Percentiles rank a stretch among this genome's conserved stretches.
These are phyloP conservation scores for Daldinia decipiens DNA, from an alignment of 495 filamentous ascomycete genomes.

Conservation along the genomic window DNA sequence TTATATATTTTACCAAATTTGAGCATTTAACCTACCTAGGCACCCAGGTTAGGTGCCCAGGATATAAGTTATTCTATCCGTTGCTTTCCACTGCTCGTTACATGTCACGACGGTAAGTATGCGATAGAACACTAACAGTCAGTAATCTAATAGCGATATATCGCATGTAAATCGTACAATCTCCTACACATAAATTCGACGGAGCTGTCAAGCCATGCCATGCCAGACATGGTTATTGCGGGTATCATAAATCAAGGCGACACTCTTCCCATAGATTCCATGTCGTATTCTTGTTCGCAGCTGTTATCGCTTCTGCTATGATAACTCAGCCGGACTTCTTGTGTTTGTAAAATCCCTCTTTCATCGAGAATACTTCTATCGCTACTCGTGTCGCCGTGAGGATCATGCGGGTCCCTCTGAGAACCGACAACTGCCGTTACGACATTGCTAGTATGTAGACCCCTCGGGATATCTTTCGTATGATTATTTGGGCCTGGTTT, in stretches of 20 bases:
- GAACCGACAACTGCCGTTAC: conserved; percentile 31
- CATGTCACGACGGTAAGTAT: too few relatives aligned
- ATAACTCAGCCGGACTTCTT: conserved; percentile 42
- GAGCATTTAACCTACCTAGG: too few relatives aligned
- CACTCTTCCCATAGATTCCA: conserved; percentile 36
- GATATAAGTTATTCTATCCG: too few relatives aligned
- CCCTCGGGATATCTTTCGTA: conserved; percentile 12
- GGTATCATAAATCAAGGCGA: conserved; percentile 31
- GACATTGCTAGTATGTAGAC: conserved; percentile 37
- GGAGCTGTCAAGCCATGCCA: neutral
- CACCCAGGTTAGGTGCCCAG: too few relatives aligned
- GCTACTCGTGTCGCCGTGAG: conserved; percentile 38
- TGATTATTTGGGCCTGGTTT: conserved; percentile 35
- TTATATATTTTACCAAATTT: too few relatives aligned
- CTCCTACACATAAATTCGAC: neutral
- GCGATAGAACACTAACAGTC: too few relatives aligned
- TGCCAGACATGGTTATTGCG: neutral
- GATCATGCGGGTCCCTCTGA: conserved; percentile 24
- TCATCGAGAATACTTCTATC: conserved; percentile 45
- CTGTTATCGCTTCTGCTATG: conserved; percentile 40
- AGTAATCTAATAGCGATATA: too few relatives aligned
- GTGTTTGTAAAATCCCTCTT: conserved; percentile 40
- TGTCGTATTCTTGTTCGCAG: conserved; percentile 41
- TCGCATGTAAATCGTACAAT: neutral
- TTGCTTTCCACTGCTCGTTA: too few relatives aligned